Percentiles rank a stretch among this genome's conserved stretches.
Evolutionary conservation across 2,329 filamentous ascomycete genomes (phyloP).

Genomic region (Neofusicoccum sp.): DNA sequence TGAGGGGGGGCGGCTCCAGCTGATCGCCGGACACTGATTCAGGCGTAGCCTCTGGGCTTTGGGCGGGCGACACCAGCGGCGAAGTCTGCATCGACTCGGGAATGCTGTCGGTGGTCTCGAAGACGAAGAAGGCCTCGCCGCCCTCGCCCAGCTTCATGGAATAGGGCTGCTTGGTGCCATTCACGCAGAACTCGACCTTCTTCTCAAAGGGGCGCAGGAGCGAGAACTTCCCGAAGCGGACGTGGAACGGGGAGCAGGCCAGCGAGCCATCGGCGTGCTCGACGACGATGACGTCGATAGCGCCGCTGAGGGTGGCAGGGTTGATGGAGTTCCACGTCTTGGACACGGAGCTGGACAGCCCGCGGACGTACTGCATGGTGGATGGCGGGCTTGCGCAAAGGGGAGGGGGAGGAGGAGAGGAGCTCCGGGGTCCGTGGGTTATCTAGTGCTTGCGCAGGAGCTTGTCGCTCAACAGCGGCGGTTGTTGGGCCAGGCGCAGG

Average conservation of each 20-base stretch:
- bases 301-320: conserved; percentile 91
- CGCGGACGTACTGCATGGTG: conserved; percentile 96
- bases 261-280: conserved; percentile 90
- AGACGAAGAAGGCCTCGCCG: conserved; percentile 97
- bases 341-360: conserved; percentile 90
- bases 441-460: not conserved
- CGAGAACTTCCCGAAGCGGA: conserved; percentile 98
- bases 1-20: conserved; percentile 69
- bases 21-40: conserved; percentile 42
- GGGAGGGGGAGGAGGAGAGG: not conserved
- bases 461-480: conserved; percentile 16
- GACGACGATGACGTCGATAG: conserved; percentile 98
- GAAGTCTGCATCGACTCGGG: conserved; percentile 94
- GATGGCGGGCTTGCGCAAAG: conserved; percentile 53
- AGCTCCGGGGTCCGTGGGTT: not conserved
- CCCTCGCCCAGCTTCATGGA: conserved; percentile 98
- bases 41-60: conserved; percentile 68
- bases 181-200: conserved; percentile 97
- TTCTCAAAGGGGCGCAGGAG: conserved; percentile 93
- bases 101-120: conserved; percentile 88
- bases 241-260: conserved; percentile 94
- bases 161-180: conserved; percentile 86
- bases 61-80: conserved; percentile 84
- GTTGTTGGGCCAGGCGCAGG: conserved; percentile 16
- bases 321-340: conserved; percentile 99